Evolutionary conservation across 2,329 filamentous ascomycete genomes (phyloP), one percentile per base, ranked within the genome.

Genomic region (Albifimbria verrucaria): DNA sequence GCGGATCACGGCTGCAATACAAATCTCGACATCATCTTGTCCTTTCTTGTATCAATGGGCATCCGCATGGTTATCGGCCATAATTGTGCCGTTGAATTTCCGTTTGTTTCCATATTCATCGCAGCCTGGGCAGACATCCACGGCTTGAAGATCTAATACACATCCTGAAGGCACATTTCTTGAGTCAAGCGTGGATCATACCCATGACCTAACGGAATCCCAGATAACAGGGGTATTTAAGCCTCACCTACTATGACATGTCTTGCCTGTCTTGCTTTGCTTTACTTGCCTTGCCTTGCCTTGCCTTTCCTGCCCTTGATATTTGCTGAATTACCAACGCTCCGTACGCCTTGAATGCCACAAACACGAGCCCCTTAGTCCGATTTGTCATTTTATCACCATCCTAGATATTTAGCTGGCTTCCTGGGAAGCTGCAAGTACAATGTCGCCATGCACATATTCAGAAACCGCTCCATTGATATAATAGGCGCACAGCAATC

Each of bases 401-500:
- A n/a, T 39, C 18, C 32, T n/a, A 5, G 18, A 39, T 4, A 17
- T 39, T n/a, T n/a, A n/a, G n/a, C n/a, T 39, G 32, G 32, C 32
- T 39, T 39, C 32, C 32, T 12, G 32, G 12, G 32, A 6, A 39
- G 32, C 32, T 39, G 32, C 32, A 12, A 39, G 18, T 39, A 39
- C 32, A 39, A n/a, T 39, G 5, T 39, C 32, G 32, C 32, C 15
- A 39, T 17, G 32, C 32, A n/a, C 15, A 39, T 39, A 39, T 39
- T 39, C 32, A 39, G 32, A 39, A 39, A 6, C 15, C 18, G 32
- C 12, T 39, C 32, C 15, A 12, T 39, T n/a, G 18, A 39, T 4
- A 39, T 4, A n/a, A n/a, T 17, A 39, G 4, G 15, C 18, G 15
- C 42, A 7, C n/a, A 18, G n/a, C n/a, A 26, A 50, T 66, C 61